phyloP scores from a whole-genome alignment of 345 rosid species.

The Toxicodendron radicans region DNA sequence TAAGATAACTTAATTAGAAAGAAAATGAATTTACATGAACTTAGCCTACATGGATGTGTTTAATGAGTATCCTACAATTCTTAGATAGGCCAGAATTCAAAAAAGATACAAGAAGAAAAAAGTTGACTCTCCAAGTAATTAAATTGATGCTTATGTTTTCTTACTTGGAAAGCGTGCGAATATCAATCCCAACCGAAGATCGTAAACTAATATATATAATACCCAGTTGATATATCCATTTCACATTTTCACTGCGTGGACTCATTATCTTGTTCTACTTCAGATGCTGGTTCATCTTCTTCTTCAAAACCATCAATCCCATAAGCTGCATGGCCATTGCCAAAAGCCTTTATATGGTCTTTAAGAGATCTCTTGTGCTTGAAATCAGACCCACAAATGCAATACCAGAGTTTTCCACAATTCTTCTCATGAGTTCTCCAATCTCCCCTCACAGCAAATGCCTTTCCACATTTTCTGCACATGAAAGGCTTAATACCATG shows the following conservation, averaged over 20 bases:
- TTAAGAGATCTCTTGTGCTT: slow-evolving; percentile 67
- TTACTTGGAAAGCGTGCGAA: slow-evolving; percentile 26
- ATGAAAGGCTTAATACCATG: slow-evolving; percentile 73
- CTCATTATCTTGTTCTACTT: slow-evolving; percentile 51
- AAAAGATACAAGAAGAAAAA: slow-evolving; percentile 1
- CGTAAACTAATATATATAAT: not conserved
- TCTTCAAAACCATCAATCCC: slow-evolving; percentile 53
- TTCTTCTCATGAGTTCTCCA: slow-evolving; percentile 83
- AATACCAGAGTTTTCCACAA: slow-evolving; percentile 67
- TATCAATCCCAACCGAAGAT: slow-evolving; percentile 13
- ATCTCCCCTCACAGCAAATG: slow-evolving; percentile 67
- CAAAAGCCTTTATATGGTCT: slow-evolving; percentile 59
- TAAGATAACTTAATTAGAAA: slow-evolving; percentile 20
- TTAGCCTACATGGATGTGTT: slow-evolving; percentile 27
- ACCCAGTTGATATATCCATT: not conserved
- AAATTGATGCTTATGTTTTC: slow-evolving; percentile 29
- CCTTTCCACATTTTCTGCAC: slow-evolving; percentile 75
- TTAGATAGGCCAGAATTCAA: slow-evolving; percentile 14
- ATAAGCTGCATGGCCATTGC: slow-evolving; percentile 52
- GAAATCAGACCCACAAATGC: slow-evolving; percentile 62
- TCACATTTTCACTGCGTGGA: slow-evolving; percentile 33
- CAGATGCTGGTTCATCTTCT: slow-evolving; percentile 60
- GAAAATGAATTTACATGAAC: slow-evolving; percentile 27
- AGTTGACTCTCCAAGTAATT: slow-evolving; percentile 29
- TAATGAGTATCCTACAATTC: slow-evolving; percentile 17